phyloP scores from a whole-genome alignment of 805 yeast genomes.

The Kurtzmaniella fragi region DNA sequence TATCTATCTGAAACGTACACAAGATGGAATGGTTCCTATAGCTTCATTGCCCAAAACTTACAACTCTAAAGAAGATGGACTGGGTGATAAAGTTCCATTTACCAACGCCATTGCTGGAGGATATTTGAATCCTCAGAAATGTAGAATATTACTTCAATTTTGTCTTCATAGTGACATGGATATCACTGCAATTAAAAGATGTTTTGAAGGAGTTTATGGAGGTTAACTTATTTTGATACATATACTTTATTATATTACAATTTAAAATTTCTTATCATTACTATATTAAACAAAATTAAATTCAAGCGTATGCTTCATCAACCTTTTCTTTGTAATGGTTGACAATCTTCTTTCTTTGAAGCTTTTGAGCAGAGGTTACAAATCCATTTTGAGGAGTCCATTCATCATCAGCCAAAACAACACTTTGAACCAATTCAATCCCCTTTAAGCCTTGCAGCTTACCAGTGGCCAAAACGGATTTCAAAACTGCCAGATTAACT shows the following conservation, averaged over 20 bases:
- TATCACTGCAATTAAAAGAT: constrained; percentile 34
- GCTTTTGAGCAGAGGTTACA: constrained; percentile 92
- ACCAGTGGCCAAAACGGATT: constrained; percentile 68
- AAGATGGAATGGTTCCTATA: constrained; percentile 66
- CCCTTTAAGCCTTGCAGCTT: constrained; percentile 76
- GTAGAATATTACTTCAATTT: constrained; percentile 53
- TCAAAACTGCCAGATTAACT: constrained; percentile 49
- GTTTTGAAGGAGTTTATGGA: constrained; percentile 51
- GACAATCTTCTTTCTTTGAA: constrained; percentile 88
- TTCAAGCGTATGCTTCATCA: constrained; percentile 50
- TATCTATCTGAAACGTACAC: constrained; percentile 60
- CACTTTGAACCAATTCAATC: constrained; percentile 78
- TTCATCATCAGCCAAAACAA: constrained; percentile 78
- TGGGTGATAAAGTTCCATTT: constrained; percentile 10
- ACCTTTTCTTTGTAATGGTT: constrained; percentile 62
- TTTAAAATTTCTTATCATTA: constrained; percentile 1
- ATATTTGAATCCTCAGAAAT: constrained; percentile 60
- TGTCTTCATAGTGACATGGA: constrained; percentile 41
- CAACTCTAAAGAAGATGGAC: constrained; percentile 7
- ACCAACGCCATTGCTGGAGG: constrained; percentile 56
- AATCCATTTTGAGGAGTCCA: constrained; percentile 97
- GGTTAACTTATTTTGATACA: constrained; percentile 21
- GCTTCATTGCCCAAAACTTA: constrained; percentile 36
- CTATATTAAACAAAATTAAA: constrained; percentile 3
- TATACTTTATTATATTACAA: background rate